Conservation (phyloP, 805 yeast genomes). For the Teunomyces gatunensis region DNA sequence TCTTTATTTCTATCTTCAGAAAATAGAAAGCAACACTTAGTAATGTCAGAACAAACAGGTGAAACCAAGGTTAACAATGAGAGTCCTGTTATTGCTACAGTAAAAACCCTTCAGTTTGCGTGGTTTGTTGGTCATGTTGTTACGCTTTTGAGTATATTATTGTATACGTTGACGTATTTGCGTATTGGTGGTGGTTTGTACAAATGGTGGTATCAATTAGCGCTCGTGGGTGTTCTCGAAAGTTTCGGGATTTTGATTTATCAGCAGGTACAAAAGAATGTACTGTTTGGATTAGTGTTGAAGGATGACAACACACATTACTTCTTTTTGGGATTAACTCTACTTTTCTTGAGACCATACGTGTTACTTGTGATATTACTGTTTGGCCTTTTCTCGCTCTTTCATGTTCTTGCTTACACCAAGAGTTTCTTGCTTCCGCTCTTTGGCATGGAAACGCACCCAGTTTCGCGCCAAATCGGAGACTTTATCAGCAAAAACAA, state of each 20-base stretch:
- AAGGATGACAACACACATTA: slow-evolving; percentile 73
- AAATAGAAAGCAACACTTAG: background rate
- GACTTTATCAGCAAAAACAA: slow-evolving; percentile 35
- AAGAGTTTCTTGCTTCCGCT: slow-evolving; percentile 68
- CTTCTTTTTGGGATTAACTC: slow-evolving; percentile 53
- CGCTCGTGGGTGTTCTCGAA: slow-evolving; percentile 61
- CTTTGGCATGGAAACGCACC: slow-evolving; percentile 34
- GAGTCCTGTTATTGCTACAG: background rate
- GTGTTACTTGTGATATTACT: slow-evolving; percentile 66
- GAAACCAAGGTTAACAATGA: background rate
- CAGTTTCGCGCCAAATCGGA: slow-evolving; percentile 38
- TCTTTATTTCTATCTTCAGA: background rate
- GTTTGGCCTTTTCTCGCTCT: slow-evolving; percentile 70
- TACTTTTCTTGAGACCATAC: slow-evolving; percentile 51
- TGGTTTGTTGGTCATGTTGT: slow-evolving; percentile 61
- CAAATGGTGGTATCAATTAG: slow-evolving; percentile 51
- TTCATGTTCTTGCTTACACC: slow-evolving; percentile 75
- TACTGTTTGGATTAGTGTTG: slow-evolving; percentile 20
- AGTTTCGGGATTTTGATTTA: slow-evolving; percentile 75
- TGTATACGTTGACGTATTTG: slow-evolving; percentile 34
- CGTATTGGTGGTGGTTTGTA: slow-evolving; percentile 22
- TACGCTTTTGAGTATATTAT: slow-evolving; percentile 29
- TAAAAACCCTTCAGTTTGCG: slow-evolving; percentile 60
- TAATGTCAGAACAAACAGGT: background rate
- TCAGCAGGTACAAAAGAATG: slow-evolving; percentile 45